A percentile compares a stretch with the other conserved stretches of the same genome.
phyloP scores from a whole-genome alignment of 1,284 basidiomycete species.

The Pisolithus thermaeus region DNA sequence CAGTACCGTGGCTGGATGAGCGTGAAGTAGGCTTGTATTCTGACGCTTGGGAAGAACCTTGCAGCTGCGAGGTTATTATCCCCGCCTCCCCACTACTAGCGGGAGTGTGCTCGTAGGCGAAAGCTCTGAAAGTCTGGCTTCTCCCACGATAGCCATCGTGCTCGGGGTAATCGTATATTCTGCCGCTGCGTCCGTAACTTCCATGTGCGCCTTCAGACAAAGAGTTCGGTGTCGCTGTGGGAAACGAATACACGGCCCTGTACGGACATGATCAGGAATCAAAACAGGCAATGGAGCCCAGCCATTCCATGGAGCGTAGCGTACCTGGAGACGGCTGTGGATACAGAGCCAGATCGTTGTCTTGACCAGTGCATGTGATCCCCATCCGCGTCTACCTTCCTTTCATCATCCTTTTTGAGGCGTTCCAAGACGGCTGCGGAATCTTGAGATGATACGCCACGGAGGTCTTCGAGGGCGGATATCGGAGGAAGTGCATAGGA shows the following conservation, averaged over 20 bases:
- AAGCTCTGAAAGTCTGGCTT: background rate
- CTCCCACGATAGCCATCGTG: background rate
- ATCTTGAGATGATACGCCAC: slow-evolving; percentile 46
- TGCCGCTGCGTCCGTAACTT: background rate
- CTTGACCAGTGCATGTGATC: background rate
- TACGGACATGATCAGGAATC: background rate
- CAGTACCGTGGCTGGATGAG: background rate
- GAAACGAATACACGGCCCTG: background rate
- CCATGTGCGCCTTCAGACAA: background rate
- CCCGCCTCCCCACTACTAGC: background rate
- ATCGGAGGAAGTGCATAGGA: slow-evolving; percentile 60
- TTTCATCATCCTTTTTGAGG: slow-evolving; percentile 44
- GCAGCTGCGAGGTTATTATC: background rate
- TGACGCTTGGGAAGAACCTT: background rate
- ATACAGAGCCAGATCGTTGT: background rate
- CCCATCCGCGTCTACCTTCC: background rate
- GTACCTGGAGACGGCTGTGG: background rate
- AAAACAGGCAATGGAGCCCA: background rate
- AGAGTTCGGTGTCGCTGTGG: background rate
- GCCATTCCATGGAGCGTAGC: background rate
- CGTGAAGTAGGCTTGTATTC: background rate
- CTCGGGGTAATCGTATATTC: background rate
- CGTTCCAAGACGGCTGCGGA: slow-evolving; percentile 58
- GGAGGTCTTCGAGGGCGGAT: slow-evolving; percentile 55
- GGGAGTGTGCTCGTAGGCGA: background rate